A percentile compares a stretch with the other conserved stretches of the same genome.
Conservation (phyloP, 371 early-diverging fungal genomes). For the Apophysomyces elegans region DNA sequence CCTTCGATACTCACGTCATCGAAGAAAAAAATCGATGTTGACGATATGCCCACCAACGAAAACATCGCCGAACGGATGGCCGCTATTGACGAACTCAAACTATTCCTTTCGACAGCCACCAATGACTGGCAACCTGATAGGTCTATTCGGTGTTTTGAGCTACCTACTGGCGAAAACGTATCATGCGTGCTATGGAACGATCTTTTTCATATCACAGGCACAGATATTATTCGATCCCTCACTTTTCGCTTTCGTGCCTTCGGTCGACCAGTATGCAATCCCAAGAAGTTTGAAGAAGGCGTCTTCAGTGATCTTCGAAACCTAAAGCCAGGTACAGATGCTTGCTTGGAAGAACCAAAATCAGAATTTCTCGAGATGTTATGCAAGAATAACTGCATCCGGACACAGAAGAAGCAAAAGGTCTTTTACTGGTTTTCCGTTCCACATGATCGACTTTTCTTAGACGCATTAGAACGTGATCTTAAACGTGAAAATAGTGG, state of each 20-base stretch:
- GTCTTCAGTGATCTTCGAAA: slow-evolving; percentile 83
- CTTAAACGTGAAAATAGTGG: slow-evolving; percentile 84
- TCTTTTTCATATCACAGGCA: slow-evolving; percentile 74
- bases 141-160: slow-evolving; percentile 35
- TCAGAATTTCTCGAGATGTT: slow-evolving; percentile 78
- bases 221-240: slow-evolving; percentile 84
- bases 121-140: slow-evolving; percentile 52
- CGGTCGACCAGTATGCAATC: slow-evolving; percentile 62
- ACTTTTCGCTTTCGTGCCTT: slow-evolving; percentile 74
- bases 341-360: slow-evolving; percentile 79
- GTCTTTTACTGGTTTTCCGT: slow-evolving; percentile 89
- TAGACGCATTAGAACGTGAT: slow-evolving; percentile 92
- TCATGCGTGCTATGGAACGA: slow-evolving; percentile 76
- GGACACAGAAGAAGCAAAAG: slow-evolving; percentile 92
- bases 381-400: slow-evolving; percentile 81
- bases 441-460: slow-evolving; percentile 78
- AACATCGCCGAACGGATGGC: slow-evolving; percentile 35
- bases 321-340: slow-evolving; percentile 84
- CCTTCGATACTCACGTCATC: not conserved
- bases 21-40: not conserved
- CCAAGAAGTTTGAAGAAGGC: slow-evolving; percentile 93
- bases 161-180: slow-evolving; percentile 82
- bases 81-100: slow-evolving; percentile 59
- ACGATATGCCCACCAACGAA: slow-evolving; percentile 27
- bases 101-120: slow-evolving; percentile 65